phyloP scores from a whole-genome alignment of 169 alveolate species.

The Eimeria brunetti region DNA sequence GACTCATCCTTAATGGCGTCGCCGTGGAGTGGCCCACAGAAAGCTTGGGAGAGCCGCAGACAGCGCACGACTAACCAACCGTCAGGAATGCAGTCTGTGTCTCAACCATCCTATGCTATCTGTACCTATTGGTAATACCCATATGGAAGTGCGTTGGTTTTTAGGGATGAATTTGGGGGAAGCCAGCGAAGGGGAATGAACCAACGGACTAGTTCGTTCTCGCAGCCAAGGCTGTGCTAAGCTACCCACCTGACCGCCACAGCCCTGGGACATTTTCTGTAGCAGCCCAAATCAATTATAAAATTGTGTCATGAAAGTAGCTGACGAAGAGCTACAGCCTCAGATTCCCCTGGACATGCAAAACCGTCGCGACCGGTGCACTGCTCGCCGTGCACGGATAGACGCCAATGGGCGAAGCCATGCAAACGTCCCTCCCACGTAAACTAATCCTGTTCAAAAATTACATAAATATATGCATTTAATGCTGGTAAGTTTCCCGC shows the following conservation, averaged over 20 bases:
- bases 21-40: background rate
- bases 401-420: background rate
- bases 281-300: background rate
- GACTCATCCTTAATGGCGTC: background rate
- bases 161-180: background rate
- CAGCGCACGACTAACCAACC: background rate
- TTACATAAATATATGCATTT: background rate
- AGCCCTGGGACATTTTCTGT: conserved; percentile 1
- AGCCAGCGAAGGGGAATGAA: background rate
- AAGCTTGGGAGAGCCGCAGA: background rate
- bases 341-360: background rate
- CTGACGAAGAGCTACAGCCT: background rate
- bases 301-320: background rate
- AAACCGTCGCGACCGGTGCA: conserved; percentile 13
- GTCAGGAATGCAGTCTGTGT: background rate
- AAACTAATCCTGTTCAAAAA: background rate
- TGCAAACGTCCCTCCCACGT: background rate
- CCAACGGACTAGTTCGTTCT: background rate
- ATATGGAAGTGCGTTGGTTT: background rate
- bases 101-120: background rate
- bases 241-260: conserved; percentile 26
- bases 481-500: background rate
- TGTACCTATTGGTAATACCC: background rate
- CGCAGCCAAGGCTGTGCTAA: background rate
- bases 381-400: conserved; percentile 18